Evolutionary conservation across 2,329 filamentous ascomycete genomes (phyloP).

Genomic region (Neurospora crassa): DNA sequence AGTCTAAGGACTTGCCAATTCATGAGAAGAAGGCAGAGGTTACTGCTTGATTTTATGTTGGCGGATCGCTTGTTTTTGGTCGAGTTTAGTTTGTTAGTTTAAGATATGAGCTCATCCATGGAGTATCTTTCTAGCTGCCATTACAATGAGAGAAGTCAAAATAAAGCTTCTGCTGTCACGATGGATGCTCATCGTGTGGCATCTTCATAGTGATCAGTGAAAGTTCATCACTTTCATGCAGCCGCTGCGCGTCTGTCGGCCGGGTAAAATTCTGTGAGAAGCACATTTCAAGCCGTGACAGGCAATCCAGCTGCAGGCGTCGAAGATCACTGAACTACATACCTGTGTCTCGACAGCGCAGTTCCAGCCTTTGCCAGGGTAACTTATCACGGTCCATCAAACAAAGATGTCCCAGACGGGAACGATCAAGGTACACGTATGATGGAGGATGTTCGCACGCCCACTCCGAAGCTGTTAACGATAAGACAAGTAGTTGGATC

Average conservation of each 20-base stretch:
- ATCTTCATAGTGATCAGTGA: background rate
- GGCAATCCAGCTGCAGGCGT: background rate
- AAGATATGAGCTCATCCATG: background rate
- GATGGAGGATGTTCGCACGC: background rate
- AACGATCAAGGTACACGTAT: background rate
- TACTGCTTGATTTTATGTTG: background rate
- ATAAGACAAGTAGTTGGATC: background rate
- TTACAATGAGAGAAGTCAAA: background rate
- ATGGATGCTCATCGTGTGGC: background rate
- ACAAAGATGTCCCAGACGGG: background rate
- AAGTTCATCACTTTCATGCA: background rate
- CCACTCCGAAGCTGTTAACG: background rate
- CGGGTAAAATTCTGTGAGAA: background rate
- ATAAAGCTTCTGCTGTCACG: background rate
- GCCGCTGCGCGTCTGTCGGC: background rate
- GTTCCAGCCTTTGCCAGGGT: background rate
- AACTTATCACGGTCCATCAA: background rate
- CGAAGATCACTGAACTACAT: background rate
- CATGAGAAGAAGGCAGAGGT: slow-evolving; percentile 10
- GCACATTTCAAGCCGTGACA: background rate
- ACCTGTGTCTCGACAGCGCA: background rate
- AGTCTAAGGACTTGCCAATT: slow-evolving; percentile 11
- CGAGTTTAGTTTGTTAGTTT: background rate
- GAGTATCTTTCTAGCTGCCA: background rate
- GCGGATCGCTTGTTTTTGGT: background rate